Evolutionary conservation across 345 rosid genomes (phyloP), one percentile per base, ranked within the genome.

Genomic region (Hibiscus mutabilis): DNA sequence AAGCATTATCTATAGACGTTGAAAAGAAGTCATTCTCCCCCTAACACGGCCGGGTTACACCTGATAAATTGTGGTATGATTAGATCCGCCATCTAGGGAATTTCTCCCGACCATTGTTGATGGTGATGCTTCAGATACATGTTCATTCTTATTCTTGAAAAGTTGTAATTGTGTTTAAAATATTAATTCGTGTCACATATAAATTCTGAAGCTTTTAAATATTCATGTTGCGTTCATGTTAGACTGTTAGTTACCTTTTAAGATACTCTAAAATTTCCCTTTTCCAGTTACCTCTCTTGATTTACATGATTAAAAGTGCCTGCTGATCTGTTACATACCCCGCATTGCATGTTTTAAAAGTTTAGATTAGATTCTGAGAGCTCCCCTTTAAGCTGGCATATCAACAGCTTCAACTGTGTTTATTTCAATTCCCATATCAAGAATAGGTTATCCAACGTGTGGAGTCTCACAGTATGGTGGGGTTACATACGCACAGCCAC

Each of bases 11-110:
- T 60, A 82, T 88, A 71, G 97, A 96, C 66, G 86, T 89, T 21
- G 96, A 88, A n/a, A 96, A 92, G 86, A 96, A 89, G 73, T 89
- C 96, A 18, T 79, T 91, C 49, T 77, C 89, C 99, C 99, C 77
- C 97, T 89, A 56, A 95, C 90, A 79, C 87, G 94, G 42, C 33
- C 97, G 93, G 0, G 80, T 90, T 61, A 85, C 96, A 71, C 98
- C 98, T 1, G 92, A 90, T 67, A 98, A 95, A 61, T 69, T 90
- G 74, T 96, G 91, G 79, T 92, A 92, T 79, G 97, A 95, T 77
- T 92, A 87, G 77, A 78, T 79, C 68, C 62, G 8, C 7, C 31
- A 21, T 2, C 57, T 37, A 35, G 25, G 58, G n/a, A 56, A 21
- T 58, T 35, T 22, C 33, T 60, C 51, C 60, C 59, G 27, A 35